Evolutionary conservation across 2,329 filamentous ascomycete species (phyloP), one percentile per base, ranked within the genome.

Genomic region (Penicillium sp.): DNA sequence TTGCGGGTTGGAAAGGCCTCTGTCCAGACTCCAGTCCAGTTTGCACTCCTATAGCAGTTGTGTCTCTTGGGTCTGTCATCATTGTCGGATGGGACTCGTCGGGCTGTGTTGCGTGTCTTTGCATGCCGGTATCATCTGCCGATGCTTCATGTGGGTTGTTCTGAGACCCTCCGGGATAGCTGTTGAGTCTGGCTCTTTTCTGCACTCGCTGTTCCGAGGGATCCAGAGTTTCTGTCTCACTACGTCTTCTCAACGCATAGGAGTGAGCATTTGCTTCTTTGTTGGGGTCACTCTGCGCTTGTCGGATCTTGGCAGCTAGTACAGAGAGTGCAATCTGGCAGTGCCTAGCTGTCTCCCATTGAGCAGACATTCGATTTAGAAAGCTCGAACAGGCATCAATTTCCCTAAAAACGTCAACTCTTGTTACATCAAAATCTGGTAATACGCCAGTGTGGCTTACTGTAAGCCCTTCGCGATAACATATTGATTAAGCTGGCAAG

Each of bases 271-370:
- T 46, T 13, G 26, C 5, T 18, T 23, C n/a, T 26, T 24, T 15
- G 13, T 44, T 13, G 0, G 46, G 33, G 9, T 45, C 17, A 12
- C 18, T 33, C 13, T 39, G 45, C 13, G 47, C 41, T 26, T 62
- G 56, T 29, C 62, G 62, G 18, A 75, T 70, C 44, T 71, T 72
- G 1, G 56, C 51, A 2, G 69, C 62, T 15, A 75, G 49, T 2
- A 72, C 50, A 4, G 63, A 63, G 15, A 75, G 55, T 2, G 71
- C 70, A 7, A 64, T 68, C 32, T 72, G 68, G 46, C 72, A 75
- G 32, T 73, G 71, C 43, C 65, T 69, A 7, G 72, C 72, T 0
- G 71, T 72, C 48, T 73, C 72, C 72, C 72, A 75, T 52, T 71
- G 67, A 12, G 44, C 33, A 48, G 68, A 71, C 71, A 74, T 74